Evolutionary conservation across 2,329 filamentous ascomycete genomes (phyloP).

Genomic region (Penicillium paneum): DNA sequence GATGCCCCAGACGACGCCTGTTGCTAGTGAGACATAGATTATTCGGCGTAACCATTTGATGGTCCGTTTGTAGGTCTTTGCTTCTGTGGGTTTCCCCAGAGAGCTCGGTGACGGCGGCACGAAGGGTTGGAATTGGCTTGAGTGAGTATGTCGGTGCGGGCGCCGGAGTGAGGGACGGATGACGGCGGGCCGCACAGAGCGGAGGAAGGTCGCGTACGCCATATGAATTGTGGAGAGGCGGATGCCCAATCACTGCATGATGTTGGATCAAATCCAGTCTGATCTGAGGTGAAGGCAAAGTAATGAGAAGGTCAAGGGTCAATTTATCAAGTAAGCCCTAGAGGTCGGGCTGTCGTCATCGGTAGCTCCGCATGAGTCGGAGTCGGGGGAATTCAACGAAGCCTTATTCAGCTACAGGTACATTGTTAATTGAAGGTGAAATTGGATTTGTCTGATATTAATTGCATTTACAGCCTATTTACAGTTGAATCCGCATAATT

Average conservation of each 20-base stretch:
- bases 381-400: not conserved
- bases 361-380: constrained; percentile 9
- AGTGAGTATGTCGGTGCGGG: constrained; percentile 30
- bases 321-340: not conserved
- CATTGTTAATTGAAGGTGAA: too few species aligned
- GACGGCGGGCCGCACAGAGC: constrained; percentile 17
- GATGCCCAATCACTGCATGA: constrained; percentile 15
- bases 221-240: constrained; percentile 7
- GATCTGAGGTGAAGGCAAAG: not conserved
- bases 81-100: constrained; percentile 67
- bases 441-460: not conserved
- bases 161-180: constrained; percentile 9
- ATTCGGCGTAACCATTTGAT: constrained; percentile 76
- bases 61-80: constrained; percentile 67
- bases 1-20: constrained; percentile 62
- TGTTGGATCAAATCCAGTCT: not conserved
- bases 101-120: constrained; percentile 74
- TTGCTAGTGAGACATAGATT: constrained; percentile 57
- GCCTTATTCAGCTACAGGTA: not conserved
- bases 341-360: constrained; percentile 17
- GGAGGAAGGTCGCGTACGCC: constrained; percentile 21
- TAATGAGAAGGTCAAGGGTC: not conserved
- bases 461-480: not conserved
- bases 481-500: constrained; percentile 1
- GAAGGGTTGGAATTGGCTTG: constrained; percentile 59